phyloP scores from a whole-genome alignment of 1,139 yeast genomes.

The Debaryomyces sp. region DNA sequence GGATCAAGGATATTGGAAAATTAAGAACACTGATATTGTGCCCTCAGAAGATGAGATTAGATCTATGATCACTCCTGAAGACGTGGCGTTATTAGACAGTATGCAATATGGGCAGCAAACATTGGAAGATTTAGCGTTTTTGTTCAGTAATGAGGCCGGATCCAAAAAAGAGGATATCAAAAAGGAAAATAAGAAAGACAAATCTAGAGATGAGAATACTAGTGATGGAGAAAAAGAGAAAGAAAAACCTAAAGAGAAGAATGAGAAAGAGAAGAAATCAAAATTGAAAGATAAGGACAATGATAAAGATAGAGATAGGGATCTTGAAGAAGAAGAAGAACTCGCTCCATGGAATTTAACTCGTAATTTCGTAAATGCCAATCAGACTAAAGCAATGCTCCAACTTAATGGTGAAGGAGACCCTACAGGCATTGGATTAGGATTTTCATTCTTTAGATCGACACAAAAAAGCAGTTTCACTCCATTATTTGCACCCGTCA shows the following conservation, averaged over 20 bases:
- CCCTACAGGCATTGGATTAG: conserved; percentile 90
- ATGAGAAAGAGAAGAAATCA: conserved; percentile 24
- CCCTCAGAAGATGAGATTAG: conserved; percentile 81
- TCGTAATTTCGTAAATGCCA: conserved; percentile 86
- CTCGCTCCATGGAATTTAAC: conserved; percentile 94
- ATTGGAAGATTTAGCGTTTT: conserved; percentile 70
- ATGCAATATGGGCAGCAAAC: conserved; percentile 93
- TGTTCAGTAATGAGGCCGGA: conserved; percentile 39
- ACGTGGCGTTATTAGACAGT: conserved; percentile 80
- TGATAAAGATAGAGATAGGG: conserved; percentile 35
- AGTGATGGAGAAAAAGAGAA: conserved; percentile 19
- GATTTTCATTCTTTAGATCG: conserved; percentile 85
- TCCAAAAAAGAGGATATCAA: conserved; percentile 22
- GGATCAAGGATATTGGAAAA: conserved; percentile 95
- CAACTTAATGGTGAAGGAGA: conserved; percentile 97
- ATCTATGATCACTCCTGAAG: conserved; percentile 92
- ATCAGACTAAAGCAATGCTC: conserved; percentile 96
- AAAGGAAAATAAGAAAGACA: conserved; percentile 21
- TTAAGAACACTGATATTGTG: conserved; percentile 65
- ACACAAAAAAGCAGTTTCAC: conserved; percentile 95
- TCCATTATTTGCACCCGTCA: conserved; percentile 56
- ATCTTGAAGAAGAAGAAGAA: conserved; percentile 62
- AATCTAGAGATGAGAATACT: conserved; percentile 20
- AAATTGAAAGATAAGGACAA: conserved; percentile 25
- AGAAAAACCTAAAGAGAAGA: conserved; percentile 25